Evolutionary conservation across 495 filamentous ascomycete genomes (phyloP).

Genomic region (Xylaria flabelliformis): DNA sequence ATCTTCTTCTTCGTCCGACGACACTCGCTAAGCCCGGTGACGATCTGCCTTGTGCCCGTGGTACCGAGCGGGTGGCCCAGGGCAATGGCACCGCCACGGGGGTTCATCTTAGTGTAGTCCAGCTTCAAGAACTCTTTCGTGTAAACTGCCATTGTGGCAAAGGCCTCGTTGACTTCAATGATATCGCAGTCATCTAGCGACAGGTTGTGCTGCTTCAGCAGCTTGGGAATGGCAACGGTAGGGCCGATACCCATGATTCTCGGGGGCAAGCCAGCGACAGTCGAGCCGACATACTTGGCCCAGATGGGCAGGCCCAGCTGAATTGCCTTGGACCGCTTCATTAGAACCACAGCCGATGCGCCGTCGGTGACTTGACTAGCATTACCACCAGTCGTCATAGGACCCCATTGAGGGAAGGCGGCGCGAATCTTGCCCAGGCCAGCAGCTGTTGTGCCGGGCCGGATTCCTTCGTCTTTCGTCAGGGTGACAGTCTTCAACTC

Average conservation of each 20-base stretch:
- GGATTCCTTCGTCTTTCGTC: conserved; percentile 84
- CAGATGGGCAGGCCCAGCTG: conserved; percentile 90
- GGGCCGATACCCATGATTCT: conserved; percentile 98
- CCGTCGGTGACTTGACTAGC: conserved; percentile 95
- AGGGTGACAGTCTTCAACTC: conserved; percentile 77
- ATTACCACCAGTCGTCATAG: conserved; percentile 92
- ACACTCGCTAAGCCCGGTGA: conserved; percentile 83
- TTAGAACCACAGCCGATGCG: conserved; percentile 87
- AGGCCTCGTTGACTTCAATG: conserved; percentile 96
- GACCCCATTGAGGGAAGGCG: conserved; percentile 89
- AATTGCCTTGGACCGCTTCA: conserved; percentile 90
- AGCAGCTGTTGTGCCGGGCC: conserved; percentile 88
- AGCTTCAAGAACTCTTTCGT: conserved; percentile 78
- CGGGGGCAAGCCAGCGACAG: conserved; percentile 86
- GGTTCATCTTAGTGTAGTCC: conserved; percentile 87
- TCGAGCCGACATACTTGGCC: conserved; percentile 92
- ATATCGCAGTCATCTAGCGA: conserved; percentile 85
- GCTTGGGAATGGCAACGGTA: conserved; percentile 91
- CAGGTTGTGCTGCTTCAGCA: conserved; percentile 80
- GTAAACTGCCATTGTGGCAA: conserved; percentile 97
- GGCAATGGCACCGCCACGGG: conserved; percentile 78
- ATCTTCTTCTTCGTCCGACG: conserved; percentile 82
- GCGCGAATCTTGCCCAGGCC: conserved; percentile 81
- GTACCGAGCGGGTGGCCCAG: conserved; percentile 83
- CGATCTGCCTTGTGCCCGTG: conserved; percentile 81